Evolutionary conservation across 2,329 filamentous ascomycete species (phyloP).

Genomic region (Rutstroemia sp.): DNA sequence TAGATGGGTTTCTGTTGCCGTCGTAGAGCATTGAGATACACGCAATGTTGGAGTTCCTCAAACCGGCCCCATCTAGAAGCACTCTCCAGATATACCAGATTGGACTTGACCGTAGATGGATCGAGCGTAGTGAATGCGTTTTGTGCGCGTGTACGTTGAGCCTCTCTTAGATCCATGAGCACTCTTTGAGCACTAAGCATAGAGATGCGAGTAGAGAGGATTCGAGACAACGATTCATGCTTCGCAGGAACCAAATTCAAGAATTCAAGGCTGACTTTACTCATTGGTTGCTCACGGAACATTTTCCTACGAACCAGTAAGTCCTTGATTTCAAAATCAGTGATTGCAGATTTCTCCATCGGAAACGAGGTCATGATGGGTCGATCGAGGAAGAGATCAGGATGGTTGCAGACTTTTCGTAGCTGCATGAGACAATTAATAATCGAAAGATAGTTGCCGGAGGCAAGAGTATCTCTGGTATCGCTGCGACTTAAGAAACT

Average conservation of each 20-base stretch:
- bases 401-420: conserved; percentile 96
- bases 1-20: conserved; percentile 77
- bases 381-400: conserved; percentile 90
- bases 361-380: conserved; percentile 96
- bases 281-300: conserved; percentile 54
- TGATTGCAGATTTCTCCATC: conserved; percentile 71
- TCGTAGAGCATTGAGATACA: conserved; percentile 74
- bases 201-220: conserved; percentile 47
- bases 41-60: conserved; percentile 71
- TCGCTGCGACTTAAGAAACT: conserved; percentile 88
- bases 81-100: conserved; percentile 66
- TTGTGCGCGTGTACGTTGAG: conserved; percentile 57
- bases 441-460: conserved; percentile 94
- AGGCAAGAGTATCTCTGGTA: conserved; percentile 80
- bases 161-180: conserved; percentile 64
- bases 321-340: conserved; percentile 68
- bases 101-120: conserved; percentile 60
- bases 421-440: conserved; percentile 98
- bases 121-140: conserved; percentile 49
- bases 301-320: conserved; percentile 59
- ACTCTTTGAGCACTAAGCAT: conserved; percentile 63
- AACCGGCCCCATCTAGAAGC: conserved; percentile 60
- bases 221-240: conserved; percentile 56
- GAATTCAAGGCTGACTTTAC: conserved; percentile 63
- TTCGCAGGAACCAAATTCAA: conserved; percentile 70